Percentiles rank a stretch among this genome's conserved stretches.
phyloP scores from a whole-genome alignment of 345 rosid genomes.

The Eucalyptus regnans region DNA sequence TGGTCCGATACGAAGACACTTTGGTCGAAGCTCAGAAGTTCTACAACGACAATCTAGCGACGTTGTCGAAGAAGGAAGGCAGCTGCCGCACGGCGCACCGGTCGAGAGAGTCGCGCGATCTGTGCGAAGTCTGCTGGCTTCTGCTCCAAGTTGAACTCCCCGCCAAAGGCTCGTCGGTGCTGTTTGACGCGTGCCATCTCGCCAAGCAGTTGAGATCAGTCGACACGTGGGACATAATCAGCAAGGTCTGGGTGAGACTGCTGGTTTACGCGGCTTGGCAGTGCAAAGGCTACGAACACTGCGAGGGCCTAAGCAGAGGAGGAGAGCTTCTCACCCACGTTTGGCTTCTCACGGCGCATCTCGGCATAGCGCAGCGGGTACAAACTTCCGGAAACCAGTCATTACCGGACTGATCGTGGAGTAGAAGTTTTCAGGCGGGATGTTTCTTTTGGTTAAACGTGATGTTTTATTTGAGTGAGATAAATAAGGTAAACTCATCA shows the following conservation, averaged over 20 bases:
- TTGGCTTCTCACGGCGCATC: neutral
- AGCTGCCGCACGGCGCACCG: fast-evolving
- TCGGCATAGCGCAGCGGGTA: fast-evolving
- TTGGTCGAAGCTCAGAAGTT: neutral
- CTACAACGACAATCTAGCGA: neutral
- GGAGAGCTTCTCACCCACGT: neutral
- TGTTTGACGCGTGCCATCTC: neutral
- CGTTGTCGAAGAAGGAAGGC: neutral
- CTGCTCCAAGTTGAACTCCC: neutral
- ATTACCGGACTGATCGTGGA: too few species aligned
- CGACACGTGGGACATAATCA: neutral
- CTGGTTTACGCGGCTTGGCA: fast-evolving
- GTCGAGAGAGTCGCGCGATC: neutral
- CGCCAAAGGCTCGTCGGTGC: neutral
- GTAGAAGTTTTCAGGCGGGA: too few species aligned
- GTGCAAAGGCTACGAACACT: fast-evolving
- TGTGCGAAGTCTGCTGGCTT: fast-evolving
- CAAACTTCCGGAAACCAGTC: neutral
- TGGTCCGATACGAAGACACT: neutral
- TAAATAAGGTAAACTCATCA: neutral
- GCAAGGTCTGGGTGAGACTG: neutral
- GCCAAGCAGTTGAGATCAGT: neutral
- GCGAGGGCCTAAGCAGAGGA: neutral
- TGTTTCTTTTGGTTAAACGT: neutral
- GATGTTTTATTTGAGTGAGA: neutral